A percentile compares a stretch with the other conserved stretches of the same genome.
Evolutionary conservation across 2,329 filamentous ascomycete species (phyloP).

Genomic region (Beauveria sp.): DNA sequence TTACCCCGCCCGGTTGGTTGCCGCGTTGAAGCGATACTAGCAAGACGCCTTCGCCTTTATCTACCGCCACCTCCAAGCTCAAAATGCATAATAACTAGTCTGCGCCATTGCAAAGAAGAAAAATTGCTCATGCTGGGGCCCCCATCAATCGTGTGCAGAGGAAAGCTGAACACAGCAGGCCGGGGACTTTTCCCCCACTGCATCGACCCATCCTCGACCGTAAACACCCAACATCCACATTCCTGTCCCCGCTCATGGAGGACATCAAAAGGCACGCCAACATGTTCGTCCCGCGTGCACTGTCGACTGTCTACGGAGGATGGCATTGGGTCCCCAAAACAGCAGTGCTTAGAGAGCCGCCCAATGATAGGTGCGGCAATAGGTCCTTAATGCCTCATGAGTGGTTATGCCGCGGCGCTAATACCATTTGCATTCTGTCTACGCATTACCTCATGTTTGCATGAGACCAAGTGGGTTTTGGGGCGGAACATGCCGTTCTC

Average conservation of each 20-base stretch:
- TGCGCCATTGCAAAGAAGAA: neutral
- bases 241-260: neutral
- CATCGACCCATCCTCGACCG: slow-evolving; percentile 2
- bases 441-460: neutral
- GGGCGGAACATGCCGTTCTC: neutral
- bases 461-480: neutral
- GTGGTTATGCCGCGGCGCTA: neutral
- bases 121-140: neutral
- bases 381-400: neutral
- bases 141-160: neutral
- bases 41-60: neutral
- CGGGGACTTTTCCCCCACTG: neutral
- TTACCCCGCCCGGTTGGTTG: neutral
- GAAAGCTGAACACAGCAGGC: neutral
- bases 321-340: neutral
- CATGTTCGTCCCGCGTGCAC: neutral
- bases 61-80: neutral
- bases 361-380: neutral
- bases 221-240: neutral
- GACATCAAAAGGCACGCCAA: neutral
- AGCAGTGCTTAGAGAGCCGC: neutral
- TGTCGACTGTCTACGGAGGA: neutral
- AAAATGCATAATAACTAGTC: neutral
- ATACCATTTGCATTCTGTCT: neutral
- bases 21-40: too few relatives aligned